Base-by-base conservation (phyloP, 441 rosid genomes). In the Pelargonium australe region DNA sequence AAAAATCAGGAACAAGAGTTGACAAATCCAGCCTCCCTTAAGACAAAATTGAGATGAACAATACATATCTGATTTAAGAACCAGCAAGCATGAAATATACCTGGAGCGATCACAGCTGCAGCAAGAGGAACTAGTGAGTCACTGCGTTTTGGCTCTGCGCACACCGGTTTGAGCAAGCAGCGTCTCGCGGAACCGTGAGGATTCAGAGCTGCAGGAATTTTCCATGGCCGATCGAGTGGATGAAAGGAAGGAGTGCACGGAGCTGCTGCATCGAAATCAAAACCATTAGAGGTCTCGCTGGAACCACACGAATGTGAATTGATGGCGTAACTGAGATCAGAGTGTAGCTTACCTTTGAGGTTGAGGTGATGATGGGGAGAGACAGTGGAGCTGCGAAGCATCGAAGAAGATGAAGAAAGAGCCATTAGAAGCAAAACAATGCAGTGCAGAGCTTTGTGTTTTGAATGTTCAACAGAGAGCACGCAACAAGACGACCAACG, bases 81-180 rank as follows among this genome's bases (percentile, higher is more conserved):
- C 55, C 14, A n/a, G 3, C 61, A 20, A 69, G 62, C 9, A 7
- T 51, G 55, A 60, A 6, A 73, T n/a, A 5, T 74, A 82, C 86
- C 88, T 63, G 82, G 80, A 65, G 79, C 72, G 45, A 70, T 63
- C n/a, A 71, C 40, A 0, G 75, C 57, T 1, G 83, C 79, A 60
- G 83, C 83, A 6, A 76, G 79, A 71, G 74, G 20, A 65, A 80
- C 70, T 12, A 61, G 45, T 0, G 75, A 72, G 47, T 73, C 77
- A 3, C 31, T 70, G 17, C 79, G 69, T 28, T 70, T 28, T 0
- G 72, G 80, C 65, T 78, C 85, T 0, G 67, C 70, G 37, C 63
- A 68, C 12, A 70, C 5, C 0, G 77, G 69, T 53, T 68, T 77
- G 20, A 72, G 34, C 0, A 66, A 70, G 58, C 23, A 65, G 37